phyloP scores from a whole-genome alignment of 2,329 filamentous ascomycete genomes.

The Colletotrichum liaoningense region DNA sequence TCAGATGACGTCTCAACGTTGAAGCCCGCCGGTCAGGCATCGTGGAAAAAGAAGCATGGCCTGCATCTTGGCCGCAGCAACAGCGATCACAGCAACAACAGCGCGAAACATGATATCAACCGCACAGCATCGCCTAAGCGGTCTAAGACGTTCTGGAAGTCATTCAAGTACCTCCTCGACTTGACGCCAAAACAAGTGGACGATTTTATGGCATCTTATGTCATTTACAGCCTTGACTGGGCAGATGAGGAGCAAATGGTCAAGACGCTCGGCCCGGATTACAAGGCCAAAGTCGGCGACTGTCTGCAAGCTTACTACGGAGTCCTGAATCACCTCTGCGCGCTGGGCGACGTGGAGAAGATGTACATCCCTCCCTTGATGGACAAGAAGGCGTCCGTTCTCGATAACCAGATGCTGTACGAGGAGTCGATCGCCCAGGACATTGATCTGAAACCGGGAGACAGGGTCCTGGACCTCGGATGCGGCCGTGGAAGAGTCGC shows the following conservation, averaged over 20 bases:
- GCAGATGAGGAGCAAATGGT: conserved; percentile 61
- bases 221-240: conserved; percentile 68
- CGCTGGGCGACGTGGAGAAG: conserved; percentile 66
- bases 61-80: background rate
- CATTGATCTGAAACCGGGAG: conserved; percentile 56
- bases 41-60: conserved; percentile 15
- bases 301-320: conserved; percentile 65
- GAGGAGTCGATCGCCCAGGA: conserved; percentile 62
- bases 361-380: conserved; percentile 68
- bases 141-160: conserved; percentile 60
- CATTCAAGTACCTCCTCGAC: conserved; percentile 61
- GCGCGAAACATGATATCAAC: background rate
- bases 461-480: conserved; percentile 62
- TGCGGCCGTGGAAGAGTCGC: conserved; percentile 65
- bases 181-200: conserved; percentile 62
- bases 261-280: conserved; percentile 58
- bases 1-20: conserved; percentile 25
- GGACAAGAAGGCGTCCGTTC: conserved; percentile 59
- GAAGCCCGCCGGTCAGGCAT: conserved; percentile 10
- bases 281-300: conserved; percentile 61
- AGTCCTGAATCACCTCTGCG: conserved; percentile 65
- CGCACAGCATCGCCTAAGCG: conserved; percentile 50
- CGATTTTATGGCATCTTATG: conserved; percentile 67
- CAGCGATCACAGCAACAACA: background rate
- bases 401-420: conserved; percentile 64